These are phyloP conservation scores for Curvularia sp. DNA, from an alignment of 2,329 filamentous ascomycete genomes.

Conservation along the genomic window DNA sequence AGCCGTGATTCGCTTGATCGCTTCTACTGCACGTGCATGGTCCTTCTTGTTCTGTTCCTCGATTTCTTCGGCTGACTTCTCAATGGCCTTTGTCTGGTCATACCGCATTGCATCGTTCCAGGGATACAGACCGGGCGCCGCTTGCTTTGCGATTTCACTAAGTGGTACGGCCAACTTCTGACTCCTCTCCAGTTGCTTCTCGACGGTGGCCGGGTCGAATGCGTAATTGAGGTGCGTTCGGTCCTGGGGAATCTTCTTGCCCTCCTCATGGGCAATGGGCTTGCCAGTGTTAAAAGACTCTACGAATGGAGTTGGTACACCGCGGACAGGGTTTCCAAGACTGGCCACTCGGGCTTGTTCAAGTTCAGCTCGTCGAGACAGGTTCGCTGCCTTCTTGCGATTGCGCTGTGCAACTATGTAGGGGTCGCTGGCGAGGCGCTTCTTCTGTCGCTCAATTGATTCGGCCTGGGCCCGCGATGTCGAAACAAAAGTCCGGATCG, in stretches of 20 bases:
- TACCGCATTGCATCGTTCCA: conserved; percentile 17
- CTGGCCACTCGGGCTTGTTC: conserved; percentile 67
- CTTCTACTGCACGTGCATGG: conserved; percentile 74
- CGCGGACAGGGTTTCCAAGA: conserved; percentile 80
- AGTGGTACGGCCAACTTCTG: conserved; percentile 70
- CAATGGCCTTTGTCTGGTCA: conserved; percentile 10
- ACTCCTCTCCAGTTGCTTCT: conserved; percentile 71
- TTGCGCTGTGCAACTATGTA: conserved; percentile 82
- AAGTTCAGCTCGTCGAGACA: conserved; percentile 76
- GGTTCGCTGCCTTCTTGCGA: conserved; percentile 83
- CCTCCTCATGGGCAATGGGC: conserved; percentile 36
- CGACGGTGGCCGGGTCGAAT: conserved; percentile 71
- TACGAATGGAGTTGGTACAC: conserved; percentile 80
- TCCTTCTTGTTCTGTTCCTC: conserved; percentile 40
- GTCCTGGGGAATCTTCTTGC: conserved; percentile 36
- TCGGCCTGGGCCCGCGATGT: conserved; percentile 68
- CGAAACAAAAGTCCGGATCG: conserved; percentile 65
- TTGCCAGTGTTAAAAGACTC: conserved; percentile 75
- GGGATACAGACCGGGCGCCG: conserved; percentile 4
- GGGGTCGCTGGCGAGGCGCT: conserved; percentile 75
- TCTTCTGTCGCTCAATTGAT: conserved; percentile 57
- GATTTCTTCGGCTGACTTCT: conserved; percentile 31
- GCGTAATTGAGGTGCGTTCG: conserved; percentile 74
- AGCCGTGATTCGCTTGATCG: conserved; percentile 78
- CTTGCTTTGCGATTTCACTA: conserved; percentile 23